Conservation (phyloP, 2,329 filamentous ascomycete genomes). For the Nemania sp. region DNA sequence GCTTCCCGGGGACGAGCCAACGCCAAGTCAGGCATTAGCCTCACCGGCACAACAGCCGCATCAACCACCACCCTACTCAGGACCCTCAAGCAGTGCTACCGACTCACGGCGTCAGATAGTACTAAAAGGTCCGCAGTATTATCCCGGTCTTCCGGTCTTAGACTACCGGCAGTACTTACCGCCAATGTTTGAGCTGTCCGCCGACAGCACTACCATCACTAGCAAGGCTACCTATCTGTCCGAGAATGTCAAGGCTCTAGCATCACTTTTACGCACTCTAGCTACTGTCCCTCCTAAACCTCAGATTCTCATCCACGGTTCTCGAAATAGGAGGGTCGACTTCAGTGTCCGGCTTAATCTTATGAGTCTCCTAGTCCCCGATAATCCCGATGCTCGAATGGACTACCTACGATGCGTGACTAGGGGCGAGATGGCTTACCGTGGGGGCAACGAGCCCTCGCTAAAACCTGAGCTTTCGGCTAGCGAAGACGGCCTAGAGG, state of each 20-base stretch:
- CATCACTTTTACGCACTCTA: conserved; percentile 60
- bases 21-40: background rate
- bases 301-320: conserved; percentile 63
- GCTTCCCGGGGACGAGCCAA: conserved; percentile 18
- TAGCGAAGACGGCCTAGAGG: conserved; percentile 59
- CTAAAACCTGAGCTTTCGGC: conserved; percentile 57
- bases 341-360: conserved; percentile 68
- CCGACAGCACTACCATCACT: conserved; percentile 61
- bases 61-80: conserved; percentile 49
- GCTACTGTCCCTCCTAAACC: conserved; percentile 67
- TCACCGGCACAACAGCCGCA: conserved; percentile 18
- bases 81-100: conserved; percentile 42
- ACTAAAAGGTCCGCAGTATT: conserved; percentile 52
- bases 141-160: conserved; percentile 61
- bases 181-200: conserved; percentile 63
- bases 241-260: conserved; percentile 58
- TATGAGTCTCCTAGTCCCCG: conserved; percentile 64
- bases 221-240: conserved; percentile 63
- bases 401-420: conserved; percentile 67
- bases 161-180: conserved; percentile 67
- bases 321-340: conserved; percentile 58
- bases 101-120: conserved; percentile 33
- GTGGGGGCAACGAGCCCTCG: conserved; percentile 59
- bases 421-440: conserved; percentile 62
- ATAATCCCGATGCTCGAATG: conserved; percentile 58